Percentiles rank a stretch among this genome's conserved stretches.
phyloP scores from a whole-genome alignment of 805 yeast species.

The Diddensiella caesifluorescens region DNA sequence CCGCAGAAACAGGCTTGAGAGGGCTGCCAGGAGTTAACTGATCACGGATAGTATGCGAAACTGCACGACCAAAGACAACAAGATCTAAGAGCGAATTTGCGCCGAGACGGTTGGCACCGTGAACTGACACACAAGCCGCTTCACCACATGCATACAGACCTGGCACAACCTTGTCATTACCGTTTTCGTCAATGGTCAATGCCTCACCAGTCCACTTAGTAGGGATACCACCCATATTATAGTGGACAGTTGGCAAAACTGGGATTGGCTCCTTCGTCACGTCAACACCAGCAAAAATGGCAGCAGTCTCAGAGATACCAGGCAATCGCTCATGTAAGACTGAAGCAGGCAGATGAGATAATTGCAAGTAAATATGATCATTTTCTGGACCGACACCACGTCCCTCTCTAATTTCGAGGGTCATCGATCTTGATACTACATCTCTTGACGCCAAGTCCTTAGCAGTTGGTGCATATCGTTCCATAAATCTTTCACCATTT shows the following conservation, averaged over 20 bases:
- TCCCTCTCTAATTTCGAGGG: slow-evolving; percentile 97
- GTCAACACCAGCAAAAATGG: slow-evolving; percentile 98
- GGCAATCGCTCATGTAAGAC: slow-evolving; percentile 95
- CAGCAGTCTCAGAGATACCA: slow-evolving; percentile 98
- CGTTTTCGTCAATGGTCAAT: slow-evolving; percentile 70
- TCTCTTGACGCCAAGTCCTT: slow-evolving; percentile 98
- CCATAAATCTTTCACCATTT: slow-evolving; percentile 99
- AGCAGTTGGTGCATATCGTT: slow-evolving; percentile 97
- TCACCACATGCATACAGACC: slow-evolving; percentile 98
- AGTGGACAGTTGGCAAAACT: slow-evolving; percentile 95
- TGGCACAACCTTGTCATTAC: slow-evolving; percentile 86
- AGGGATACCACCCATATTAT: slow-evolving; percentile 99
- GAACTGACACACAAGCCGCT: slow-evolving; percentile 98
- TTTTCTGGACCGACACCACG: slow-evolving; percentile 97
- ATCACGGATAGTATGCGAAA: slow-evolving; percentile 84
- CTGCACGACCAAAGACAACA: slow-evolving; percentile 98
- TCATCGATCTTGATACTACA: slow-evolving; percentile 96
- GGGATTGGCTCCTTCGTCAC: slow-evolving; percentile 99
- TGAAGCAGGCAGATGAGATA: slow-evolving; percentile 86
- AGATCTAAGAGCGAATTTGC: slow-evolving; percentile 95
- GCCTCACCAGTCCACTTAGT: slow-evolving; percentile 97
- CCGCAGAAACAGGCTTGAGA: slow-evolving; percentile 74
- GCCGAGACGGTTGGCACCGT: slow-evolving; percentile 98
- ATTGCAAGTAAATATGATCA: slow-evolving; percentile 93
- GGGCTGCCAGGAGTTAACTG: slow-evolving; percentile 84